A percentile compares a stretch with the other conserved stretches of the same genome.
phyloP scores from a whole-genome alignment of 345 rosid species.

The Ceriops tagal region DNA sequence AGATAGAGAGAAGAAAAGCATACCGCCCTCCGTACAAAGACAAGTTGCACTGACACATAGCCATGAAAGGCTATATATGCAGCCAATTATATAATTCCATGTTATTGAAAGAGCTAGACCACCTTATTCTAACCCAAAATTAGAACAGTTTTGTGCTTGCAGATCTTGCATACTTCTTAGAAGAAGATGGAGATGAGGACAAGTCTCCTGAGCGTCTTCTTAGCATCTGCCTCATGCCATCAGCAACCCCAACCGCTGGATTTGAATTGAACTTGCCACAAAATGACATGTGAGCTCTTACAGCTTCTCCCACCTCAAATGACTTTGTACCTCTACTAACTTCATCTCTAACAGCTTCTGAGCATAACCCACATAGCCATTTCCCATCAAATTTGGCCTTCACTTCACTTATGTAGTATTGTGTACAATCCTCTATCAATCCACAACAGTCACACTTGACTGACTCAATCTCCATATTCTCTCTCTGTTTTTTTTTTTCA shows the following conservation, averaged over 20 bases:
- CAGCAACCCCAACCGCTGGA: conserved; percentile 87
- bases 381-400: conserved; percentile 76
- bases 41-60: conserved; percentile 9
- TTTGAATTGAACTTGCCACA: conserved; percentile 79
- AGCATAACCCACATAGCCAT: conserved; percentile 97
- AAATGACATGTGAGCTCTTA: conserved; percentile 86
- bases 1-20: conserved; percentile 4
- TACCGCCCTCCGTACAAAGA: conserved; percentile 25
- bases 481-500: background rate
- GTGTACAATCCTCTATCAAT: conserved; percentile 89
- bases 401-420: conserved; percentile 61
- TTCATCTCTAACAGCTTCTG: conserved; percentile 88
- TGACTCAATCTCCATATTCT: conserved; percentile 75
- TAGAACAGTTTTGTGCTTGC: conserved; percentile 46
- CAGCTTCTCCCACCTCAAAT: conserved; percentile 68
- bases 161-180: conserved; percentile 71
- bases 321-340: conserved; percentile 44
- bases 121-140: background rate
- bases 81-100: conserved; percentile 16
- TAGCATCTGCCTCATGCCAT: conserved; percentile 95
- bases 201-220: conserved; percentile 73
- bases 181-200: conserved; percentile 42
- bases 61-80: conserved; percentile 8
- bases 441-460: conserved; percentile 88
- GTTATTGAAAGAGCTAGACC: conserved; percentile 10